These are phyloP conservation scores for Eimeria sp. DNA, from an alignment of 169 alveolate genomes.

Conservation along the genomic window DNA sequence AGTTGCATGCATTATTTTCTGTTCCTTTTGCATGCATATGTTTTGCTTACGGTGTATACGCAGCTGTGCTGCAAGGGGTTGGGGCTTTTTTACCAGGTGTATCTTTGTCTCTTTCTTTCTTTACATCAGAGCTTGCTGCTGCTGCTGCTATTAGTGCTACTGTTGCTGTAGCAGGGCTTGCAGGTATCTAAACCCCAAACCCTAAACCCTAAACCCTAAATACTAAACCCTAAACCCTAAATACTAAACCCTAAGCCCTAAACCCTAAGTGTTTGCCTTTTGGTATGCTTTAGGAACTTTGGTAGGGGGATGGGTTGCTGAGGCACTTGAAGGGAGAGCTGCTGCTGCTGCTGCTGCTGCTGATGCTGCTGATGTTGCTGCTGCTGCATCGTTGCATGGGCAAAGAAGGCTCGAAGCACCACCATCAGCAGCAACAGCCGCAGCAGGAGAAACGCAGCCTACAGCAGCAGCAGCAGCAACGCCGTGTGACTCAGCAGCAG, in stretches of 20 bases:
- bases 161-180: constrained; percentile 1
- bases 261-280: neutral
- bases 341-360: neutral
- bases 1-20: neutral
- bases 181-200: constrained; percentile 2
- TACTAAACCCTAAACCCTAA: neutral
- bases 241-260: constrained; percentile 8
- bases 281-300: constrained; percentile 8
- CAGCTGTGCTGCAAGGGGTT: constrained; percentile 35
- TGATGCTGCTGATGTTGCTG: neutral
- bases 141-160: neutral
- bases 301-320: constrained; percentile 14
- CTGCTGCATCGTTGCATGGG: neutral
- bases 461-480: no score
- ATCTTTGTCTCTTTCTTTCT: neutral
- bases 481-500: no score
- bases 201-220: constrained; percentile 39
- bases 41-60: constrained; percentile 1
- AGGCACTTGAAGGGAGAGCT: neutral
- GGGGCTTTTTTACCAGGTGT: neutral
- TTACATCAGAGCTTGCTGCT: neutral
- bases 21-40: neutral
- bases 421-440: neutral
- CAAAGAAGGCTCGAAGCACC: neutral
- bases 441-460: neutral